Evolutionary conservation across 78 protist species (phyloP).

Genomic region (Bigelowiella natans): DNA sequence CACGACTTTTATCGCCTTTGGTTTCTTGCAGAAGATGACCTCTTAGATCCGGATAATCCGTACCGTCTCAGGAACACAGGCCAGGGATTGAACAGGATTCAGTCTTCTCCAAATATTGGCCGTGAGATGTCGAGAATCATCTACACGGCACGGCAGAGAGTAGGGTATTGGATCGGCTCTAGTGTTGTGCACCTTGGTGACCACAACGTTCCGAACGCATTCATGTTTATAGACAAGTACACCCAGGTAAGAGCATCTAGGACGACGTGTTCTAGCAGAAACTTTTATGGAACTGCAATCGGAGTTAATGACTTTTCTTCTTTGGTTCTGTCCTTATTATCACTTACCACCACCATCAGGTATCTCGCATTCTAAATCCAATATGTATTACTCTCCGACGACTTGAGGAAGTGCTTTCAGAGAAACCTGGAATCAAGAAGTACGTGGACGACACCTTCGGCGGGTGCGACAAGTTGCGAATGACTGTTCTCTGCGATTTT

Average conservation of each 20-base stretch:
- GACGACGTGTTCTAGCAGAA: not conserved
- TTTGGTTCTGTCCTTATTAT: not conserved
- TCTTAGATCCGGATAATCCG: not conserved
- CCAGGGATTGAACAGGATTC: constrained; percentile 79
- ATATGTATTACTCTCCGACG: constrained; percentile 1
- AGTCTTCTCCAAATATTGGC: constrained; percentile 45
- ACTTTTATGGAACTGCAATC: not conserved
- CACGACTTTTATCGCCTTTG: constrained; percentile 70
- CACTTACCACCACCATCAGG: too few relatives aligned
- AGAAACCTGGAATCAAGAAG: not conserved
- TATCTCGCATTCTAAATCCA: constrained; percentile 18
- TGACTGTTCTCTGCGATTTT: constrained; percentile 71
- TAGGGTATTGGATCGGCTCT: constrained; percentile 82
- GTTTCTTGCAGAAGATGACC: constrained; percentile 37
- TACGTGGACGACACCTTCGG: not conserved
- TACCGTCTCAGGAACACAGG: constrained; percentile 59
- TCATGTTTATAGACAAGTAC: constrained; percentile 89
- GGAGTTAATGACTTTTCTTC: not conserved
- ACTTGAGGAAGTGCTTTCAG: not conserved
- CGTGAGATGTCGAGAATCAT: constrained; percentile 50
- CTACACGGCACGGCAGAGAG: constrained; percentile 27
- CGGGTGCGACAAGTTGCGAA: not conserved
- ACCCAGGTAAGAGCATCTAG: constrained; percentile 46
- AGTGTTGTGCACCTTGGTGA: constrained; percentile 87
- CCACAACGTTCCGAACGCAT: constrained; percentile 87